Percentiles rank a stretch among this genome's conserved stretches.
Evolutionary conservation across 2,329 filamentous ascomycete species (phyloP).

Genomic region (Torrubiellomyces zombiae): DNA sequence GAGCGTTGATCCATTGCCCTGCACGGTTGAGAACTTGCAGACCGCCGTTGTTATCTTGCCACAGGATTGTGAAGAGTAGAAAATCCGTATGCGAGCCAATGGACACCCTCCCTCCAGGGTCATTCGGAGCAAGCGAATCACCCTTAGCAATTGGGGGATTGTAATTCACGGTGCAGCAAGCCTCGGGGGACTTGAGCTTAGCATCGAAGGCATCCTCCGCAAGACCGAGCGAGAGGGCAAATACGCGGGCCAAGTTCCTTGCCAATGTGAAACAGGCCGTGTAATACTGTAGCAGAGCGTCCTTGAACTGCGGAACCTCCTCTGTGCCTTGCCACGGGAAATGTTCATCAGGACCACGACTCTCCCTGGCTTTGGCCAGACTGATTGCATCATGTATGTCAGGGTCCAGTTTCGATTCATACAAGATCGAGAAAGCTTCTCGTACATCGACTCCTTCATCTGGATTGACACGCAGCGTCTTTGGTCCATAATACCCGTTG

Average conservation of each 20-base stretch:
- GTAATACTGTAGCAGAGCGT: conserved; percentile 29
- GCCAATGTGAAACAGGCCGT: conserved; percentile 29
- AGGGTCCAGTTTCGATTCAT: conserved; percentile 35
- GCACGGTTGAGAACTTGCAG: conserved; percentile 24
- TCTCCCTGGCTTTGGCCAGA: conserved; percentile 22
- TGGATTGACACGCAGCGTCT: conserved; percentile 29
- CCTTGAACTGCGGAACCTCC: conserved; percentile 30
- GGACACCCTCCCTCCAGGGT: conserved; percentile 13
- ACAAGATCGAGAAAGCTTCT: conserved; percentile 34
- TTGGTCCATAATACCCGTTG: conserved; percentile 29
- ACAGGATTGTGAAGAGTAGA: conserved; percentile 31
- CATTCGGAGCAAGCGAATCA: neutral
- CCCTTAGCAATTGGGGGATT: conserved; percentile 13
- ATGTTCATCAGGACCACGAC: conserved; percentile 27
- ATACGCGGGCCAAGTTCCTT: conserved; percentile 30
- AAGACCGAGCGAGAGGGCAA: conserved; percentile 37
- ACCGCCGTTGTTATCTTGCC: conserved; percentile 24
- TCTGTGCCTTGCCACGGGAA: conserved; percentile 30
- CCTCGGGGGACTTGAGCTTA: conserved; percentile 33
- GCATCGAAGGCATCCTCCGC: conserved; percentile 37
- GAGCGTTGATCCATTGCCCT: conserved; percentile 23
- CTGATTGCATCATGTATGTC: conserved; percentile 19
- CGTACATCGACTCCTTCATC: conserved; percentile 31
- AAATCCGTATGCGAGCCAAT: conserved; percentile 37
- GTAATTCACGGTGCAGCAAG: conserved; percentile 23